Evolutionary conservation across 164 flowering plant species (phyloP), one percentile per base, ranked within the genome.

Genomic region (Aristolochia californica): DNA sequence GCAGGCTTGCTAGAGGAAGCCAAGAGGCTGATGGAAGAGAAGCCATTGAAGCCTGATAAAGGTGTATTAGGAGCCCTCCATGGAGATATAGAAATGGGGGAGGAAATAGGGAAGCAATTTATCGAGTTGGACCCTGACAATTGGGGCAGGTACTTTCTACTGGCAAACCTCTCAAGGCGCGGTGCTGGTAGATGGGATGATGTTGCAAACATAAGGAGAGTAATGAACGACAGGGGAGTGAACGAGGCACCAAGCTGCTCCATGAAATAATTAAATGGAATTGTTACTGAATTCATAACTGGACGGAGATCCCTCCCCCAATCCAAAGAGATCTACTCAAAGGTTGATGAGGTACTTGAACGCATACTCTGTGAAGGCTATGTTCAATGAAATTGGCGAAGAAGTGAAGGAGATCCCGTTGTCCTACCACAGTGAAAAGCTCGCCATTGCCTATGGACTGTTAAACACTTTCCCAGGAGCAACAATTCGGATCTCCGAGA

Each of bases 11-110:
- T 2, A 56, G 66, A 52, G 47, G 66, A 56, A 51, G 67, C 57
- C 5, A 64, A 23, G 43, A 57, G 58, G 49, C 48, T 64, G 15
- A 64, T 64, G 13, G 61, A 64, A 25, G 56, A 51, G 50, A 64
- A 57, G 67, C 62, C 62, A 23, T 40, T 64, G 61, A 57, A 40
- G 34, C 61, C 62, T 57, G 67, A 64, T 57, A 62, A 61, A 16
- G 67, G 56, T 27, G 61, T 64, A 15, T 34, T 64, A 5, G 67
- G 67, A 26, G 67, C 67, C 14, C 61, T 64, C 45, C 67, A 64
- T 26, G 62, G 62, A 15, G 43, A 64, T 17, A 43, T 64, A 12
- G 26, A 57, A 2, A 9, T 64, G 51, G 67, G 67, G 5, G 66
- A 57, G 28, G 38, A 47, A 16, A 25, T 64, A 34, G 67, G 67